Evolutionary conservation across 106 monocot genomes (phyloP).

Genomic region (Acorus gramineus): DNA sequence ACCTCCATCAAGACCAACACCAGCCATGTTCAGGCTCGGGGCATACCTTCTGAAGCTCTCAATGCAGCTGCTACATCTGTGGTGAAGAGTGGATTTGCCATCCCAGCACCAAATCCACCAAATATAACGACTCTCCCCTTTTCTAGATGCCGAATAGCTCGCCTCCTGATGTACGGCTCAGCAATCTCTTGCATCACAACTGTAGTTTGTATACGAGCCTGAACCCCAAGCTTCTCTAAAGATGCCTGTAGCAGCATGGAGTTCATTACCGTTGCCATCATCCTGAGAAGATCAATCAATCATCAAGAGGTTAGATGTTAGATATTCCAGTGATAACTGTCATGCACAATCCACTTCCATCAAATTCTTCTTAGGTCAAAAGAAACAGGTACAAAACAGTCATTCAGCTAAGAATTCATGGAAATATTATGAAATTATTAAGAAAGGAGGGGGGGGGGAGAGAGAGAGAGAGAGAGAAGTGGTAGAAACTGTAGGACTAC

Average conservation of each 20-base stretch:
- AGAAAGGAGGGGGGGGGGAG: too few relatives aligned
- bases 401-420: too few relatives aligned
- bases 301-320: background rate
- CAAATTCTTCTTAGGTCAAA: too few relatives aligned
- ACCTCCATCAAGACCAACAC: too few relatives aligned
- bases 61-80: constrained; percentile 83
- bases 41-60: constrained; percentile 83
- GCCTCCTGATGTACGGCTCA: constrained; percentile 81
- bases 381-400: too few relatives aligned
- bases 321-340: background rate
- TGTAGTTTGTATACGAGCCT: constrained; percentile 75
- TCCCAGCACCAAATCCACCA: constrained; percentile 70
- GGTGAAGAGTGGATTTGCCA: constrained; percentile 69
- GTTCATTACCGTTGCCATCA: constrained; percentile 99
- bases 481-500: too few relatives aligned
- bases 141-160: constrained; percentile 93
- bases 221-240: constrained; percentile 81
- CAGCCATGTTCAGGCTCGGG: background rate
- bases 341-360: too few relatives aligned
- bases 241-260: constrained; percentile 91
- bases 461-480: too few relatives aligned
- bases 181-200: constrained; percentile 93
- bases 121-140: constrained; percentile 97
- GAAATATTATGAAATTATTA: too few relatives aligned
- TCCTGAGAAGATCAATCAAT: constrained; percentile 30